These are phyloP conservation scores for Hypoxylon rubiginosum DNA, from an alignment of 2,329 filamentous ascomycete species.

Conservation along the genomic window DNA sequence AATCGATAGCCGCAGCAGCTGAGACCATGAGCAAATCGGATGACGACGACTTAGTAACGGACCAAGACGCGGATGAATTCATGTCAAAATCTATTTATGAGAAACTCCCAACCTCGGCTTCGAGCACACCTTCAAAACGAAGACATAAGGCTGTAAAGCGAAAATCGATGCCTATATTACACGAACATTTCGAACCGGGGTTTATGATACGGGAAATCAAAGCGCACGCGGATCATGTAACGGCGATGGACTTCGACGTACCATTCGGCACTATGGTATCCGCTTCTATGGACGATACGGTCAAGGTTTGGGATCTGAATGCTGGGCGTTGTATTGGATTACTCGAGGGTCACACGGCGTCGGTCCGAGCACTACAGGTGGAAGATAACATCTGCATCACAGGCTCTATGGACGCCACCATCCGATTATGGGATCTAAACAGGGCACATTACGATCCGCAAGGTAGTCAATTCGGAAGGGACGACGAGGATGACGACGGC, in stretches of 20 bases:
- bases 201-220: slow-evolving; percentile 89
- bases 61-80: slow-evolving; percentile 73
- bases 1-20: slow-evolving; percentile 65
- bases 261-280: slow-evolving; percentile 97
- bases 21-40: slow-evolving; percentile 64
- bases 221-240: slow-evolving; percentile 89
- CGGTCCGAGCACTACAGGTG: slow-evolving; percentile 91
- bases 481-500: slow-evolving; percentile 72
- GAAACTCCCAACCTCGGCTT: slow-evolving; percentile 76
- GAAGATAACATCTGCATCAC: slow-evolving; percentile 97
- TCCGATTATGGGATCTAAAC: slow-evolving; percentile 94
- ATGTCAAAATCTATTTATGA: slow-evolving; percentile 99
- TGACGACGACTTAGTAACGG: slow-evolving; percentile 66
- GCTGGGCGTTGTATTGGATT: slow-evolving; percentile 91
- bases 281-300: slow-evolving; percentile 90
- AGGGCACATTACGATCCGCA: slow-evolving; percentile 85
- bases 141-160: slow-evolving; percentile 72
- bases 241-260: slow-evolving; percentile 94
- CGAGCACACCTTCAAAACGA: slow-evolving; percentile 65
- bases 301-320: slow-evolving; percentile 96
- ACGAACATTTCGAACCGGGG: slow-evolving; percentile 94
- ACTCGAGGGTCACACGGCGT: slow-evolving; percentile 94
- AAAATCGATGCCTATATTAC: slow-evolving; percentile 92
- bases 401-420: slow-evolving; percentile 93
- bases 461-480: slow-evolving; percentile 70